Base-by-base conservation (phyloP, 345 rosid species). In the Linum trigynum region DNA sequence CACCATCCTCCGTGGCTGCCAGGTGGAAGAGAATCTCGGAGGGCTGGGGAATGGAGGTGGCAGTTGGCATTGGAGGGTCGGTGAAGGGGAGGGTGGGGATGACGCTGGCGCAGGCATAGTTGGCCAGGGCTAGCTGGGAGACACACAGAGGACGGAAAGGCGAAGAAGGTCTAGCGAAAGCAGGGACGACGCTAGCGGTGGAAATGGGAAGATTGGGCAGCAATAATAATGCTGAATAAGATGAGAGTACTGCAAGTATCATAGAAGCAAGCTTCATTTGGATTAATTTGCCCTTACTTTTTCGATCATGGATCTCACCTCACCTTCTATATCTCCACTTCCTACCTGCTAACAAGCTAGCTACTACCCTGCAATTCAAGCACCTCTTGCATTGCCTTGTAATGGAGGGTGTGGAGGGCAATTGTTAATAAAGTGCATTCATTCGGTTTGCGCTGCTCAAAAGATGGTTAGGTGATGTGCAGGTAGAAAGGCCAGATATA, bases 101-200 rank as follows among this genome's bases (percentile, higher is more conserved):
- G 61, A 57, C 36, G 61, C 11, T 4, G 10, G 61, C 61, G 23
- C 61, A 57, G 3, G 61, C 61, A 37, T 57, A 57, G 9, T 23
- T 57, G 38, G 38, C 61, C 12, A 57, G 61, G 5, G 61, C 61
- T 5, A 57, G 38, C 61, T 57, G 61, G 61, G 38, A 17, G 61
- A 57, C 32, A 37, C 61, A 57, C 38, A 57, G 9, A 12, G 61
- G 61, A 12, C 61, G 32, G 12, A 17, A 37, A 57, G 32, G 61
- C 37, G 1, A 15, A 48, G 53, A 15, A 6, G 53, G 53, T 3
- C 32, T 23, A 23, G 15, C 3, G 11, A 9, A 15, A 48, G 51
- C 12, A 45, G 51, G 51, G 51, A 9, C 51, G 2, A 14, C 12
- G 12, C 14, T 12, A 48, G 53, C 12, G 14, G 53, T 2, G 14